Conservation (phyloP, 768 basidiomycete species). For the Candolleomyces eurysporus region DNA sequence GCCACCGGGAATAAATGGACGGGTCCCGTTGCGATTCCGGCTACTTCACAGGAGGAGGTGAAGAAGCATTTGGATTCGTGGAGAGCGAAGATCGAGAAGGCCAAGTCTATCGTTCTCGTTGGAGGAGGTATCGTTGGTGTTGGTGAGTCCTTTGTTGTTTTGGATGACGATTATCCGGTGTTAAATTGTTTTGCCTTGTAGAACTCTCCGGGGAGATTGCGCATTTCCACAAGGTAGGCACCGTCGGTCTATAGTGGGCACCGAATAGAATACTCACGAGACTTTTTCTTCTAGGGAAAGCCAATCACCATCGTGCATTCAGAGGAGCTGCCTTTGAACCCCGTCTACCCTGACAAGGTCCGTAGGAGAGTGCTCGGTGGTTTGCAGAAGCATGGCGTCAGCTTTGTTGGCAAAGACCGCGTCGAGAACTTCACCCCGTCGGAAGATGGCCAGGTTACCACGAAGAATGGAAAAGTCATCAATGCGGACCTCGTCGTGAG, state of each 20-base stretch:
- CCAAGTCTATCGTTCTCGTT: constrained; percentile 43
- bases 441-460: constrained; percentile 37
- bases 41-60: constrained; percentile 15
- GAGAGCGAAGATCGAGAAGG: constrained; percentile 27
- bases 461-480: constrained; percentile 42
- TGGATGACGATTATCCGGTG: not conserved
- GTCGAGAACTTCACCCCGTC: constrained; percentile 43
- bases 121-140: constrained; percentile 55
- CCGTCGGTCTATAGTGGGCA: not conserved
- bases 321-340: constrained; percentile 42
- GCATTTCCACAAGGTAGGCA: constrained; percentile 34
- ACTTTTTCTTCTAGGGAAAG: constrained; percentile 25
- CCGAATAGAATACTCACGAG: constrained; percentile 9
- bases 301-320: constrained; percentile 57
- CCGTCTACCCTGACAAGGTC: constrained; percentile 46
- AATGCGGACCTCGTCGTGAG: constrained; percentile 55
- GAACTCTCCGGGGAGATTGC: constrained; percentile 41
- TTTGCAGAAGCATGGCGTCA: constrained; percentile 37
- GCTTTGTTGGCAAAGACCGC: constrained; percentile 48
- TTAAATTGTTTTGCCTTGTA: constrained; percentile 7
- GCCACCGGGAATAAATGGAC: constrained; percentile 48
- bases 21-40: constrained; percentile 30
- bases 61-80: constrained; percentile 22
- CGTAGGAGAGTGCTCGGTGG: constrained; percentile 40
- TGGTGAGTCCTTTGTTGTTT: constrained; percentile 25